phyloP scores from a whole-genome alignment of 495 filamentous ascomycete genomes.

The Penicillium mononematosum region DNA sequence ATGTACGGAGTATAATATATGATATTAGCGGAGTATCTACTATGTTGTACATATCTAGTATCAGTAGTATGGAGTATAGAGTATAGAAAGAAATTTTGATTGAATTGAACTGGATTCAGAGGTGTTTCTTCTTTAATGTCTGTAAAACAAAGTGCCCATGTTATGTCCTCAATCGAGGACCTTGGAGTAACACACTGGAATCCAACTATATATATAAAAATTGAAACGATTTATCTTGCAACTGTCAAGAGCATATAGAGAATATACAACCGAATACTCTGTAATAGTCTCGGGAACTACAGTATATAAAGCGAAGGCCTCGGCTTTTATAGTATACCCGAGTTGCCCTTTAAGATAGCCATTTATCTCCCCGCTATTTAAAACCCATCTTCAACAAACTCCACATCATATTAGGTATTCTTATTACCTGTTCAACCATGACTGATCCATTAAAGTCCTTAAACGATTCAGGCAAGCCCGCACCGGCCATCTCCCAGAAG shows the following conservation, averaged over 20 bases:
- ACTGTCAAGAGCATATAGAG: neutral
- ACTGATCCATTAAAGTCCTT: conserved; percentile 39
- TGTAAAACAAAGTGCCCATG: neutral
- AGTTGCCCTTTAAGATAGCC: neutral
- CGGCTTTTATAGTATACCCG: neutral
- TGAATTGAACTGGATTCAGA: neutral
- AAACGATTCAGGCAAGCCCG: conserved; percentile 25
- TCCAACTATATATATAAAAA: neutral
- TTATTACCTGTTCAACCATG: conserved; percentile 22
- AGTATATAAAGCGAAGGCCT: neutral
- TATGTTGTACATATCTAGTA: neutral
- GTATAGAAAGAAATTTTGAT: neutral
- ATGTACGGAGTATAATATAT: too few species aligned
- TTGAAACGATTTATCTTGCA: neutral
- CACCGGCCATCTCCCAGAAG: conserved; percentile 54
- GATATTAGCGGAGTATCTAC: neutral
- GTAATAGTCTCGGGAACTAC: neutral
- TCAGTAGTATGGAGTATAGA: neutral
- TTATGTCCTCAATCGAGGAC: neutral
- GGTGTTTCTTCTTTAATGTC: neutral
- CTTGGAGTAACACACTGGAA: neutral
- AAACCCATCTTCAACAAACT: neutral
- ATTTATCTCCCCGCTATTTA: neutral
- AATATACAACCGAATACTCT: neutral
- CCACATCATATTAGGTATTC: neutral